Conservation (phyloP, 495 filamentous ascomycete genomes). For the Pyrenula massariospora region DNA sequence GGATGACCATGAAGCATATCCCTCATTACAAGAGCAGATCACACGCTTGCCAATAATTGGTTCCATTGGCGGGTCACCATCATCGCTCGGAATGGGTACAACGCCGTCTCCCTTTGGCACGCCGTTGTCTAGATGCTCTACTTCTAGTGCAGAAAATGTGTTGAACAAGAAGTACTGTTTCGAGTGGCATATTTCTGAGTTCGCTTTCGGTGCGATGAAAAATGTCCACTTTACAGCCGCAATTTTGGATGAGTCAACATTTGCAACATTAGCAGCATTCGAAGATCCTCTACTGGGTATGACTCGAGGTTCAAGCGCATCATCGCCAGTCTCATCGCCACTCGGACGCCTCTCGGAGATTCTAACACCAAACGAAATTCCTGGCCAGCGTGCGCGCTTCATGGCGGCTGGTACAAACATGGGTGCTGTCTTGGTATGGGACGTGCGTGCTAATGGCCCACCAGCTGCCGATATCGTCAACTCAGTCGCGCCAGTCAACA, state of each 20-base stretch:
- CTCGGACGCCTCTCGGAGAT: constrained; percentile 34
- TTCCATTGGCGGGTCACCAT: constrained; percentile 14
- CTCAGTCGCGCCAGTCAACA: constrained; percentile 51
- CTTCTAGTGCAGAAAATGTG: constrained; percentile 12
- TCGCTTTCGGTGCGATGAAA: constrained; percentile 40
- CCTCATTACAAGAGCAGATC: constrained; percentile 6
- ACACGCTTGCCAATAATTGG: background rate
- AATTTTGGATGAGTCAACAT: constrained; percentile 65
- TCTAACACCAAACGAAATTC: constrained; percentile 41
- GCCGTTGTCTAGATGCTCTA: constrained; percentile 21
- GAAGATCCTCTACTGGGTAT: constrained; percentile 64
- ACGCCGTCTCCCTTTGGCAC: constrained; percentile 5
- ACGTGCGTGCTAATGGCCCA: constrained; percentile 55
- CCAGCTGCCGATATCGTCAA: constrained; percentile 37
- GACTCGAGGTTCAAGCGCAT: constrained; percentile 39
- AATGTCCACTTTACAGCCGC: constrained; percentile 52
- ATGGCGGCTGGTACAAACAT: constrained; percentile 68
- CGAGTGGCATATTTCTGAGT: constrained; percentile 51
- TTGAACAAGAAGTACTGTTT: constrained; percentile 10
- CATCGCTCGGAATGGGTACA: constrained; percentile 20
- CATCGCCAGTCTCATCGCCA: constrained; percentile 48
- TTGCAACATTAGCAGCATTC: constrained; percentile 52
- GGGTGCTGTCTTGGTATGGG: constrained; percentile 76
- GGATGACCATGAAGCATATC: constrained; percentile 8
- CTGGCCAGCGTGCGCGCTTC: constrained; percentile 74